phyloP scores from a whole-genome alignment of 2,329 filamentous ascomycete genomes.

The Aspergillus pseudotamarii region DNA sequence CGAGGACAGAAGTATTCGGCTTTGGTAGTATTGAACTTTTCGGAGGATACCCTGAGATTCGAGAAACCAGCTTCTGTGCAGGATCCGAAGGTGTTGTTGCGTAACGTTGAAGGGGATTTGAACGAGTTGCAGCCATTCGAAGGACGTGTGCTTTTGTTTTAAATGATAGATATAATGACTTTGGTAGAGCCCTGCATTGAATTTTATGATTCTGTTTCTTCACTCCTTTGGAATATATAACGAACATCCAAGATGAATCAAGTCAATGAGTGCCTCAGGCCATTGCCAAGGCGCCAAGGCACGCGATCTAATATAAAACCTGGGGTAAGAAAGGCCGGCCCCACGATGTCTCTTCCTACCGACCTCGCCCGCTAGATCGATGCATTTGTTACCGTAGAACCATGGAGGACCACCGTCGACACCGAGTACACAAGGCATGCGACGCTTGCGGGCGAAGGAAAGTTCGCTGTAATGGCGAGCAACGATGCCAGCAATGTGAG shows the following conservation, averaged over 20 bases:
- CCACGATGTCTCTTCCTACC: not conserved
- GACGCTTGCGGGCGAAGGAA: conserved; percentile 52
- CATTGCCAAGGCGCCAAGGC: not conserved
- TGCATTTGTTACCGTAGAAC: not conserved
- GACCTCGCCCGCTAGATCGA: not conserved
- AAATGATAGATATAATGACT: not conserved
- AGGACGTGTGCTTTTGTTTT: conserved; percentile 27
- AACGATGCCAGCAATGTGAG: conserved; percentile 47
- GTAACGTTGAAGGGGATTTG: conserved; percentile 23
- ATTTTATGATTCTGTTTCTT: not conserved
- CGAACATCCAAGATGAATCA: not conserved
- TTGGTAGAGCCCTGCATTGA: not conserved
- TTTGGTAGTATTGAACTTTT: conserved; percentile 23
- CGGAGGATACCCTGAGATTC: conserved; percentile 6
- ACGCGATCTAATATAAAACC: not conserved
- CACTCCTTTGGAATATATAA: not conserved
- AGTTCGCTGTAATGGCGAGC: conserved; percentile 51
- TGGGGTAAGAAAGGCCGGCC: not conserved
- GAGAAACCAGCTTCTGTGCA: not conserved
- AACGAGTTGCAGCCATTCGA: conserved; percentile 34
- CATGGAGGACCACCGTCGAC: not conserved
- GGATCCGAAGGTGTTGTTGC: conserved; percentile 25
- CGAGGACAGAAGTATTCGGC: not conserved
- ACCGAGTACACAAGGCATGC: conserved; percentile 39
- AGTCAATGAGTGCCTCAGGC: not conserved